phyloP scores from a whole-genome alignment of 345 rosid species.

The Citrus sp. region DNA sequence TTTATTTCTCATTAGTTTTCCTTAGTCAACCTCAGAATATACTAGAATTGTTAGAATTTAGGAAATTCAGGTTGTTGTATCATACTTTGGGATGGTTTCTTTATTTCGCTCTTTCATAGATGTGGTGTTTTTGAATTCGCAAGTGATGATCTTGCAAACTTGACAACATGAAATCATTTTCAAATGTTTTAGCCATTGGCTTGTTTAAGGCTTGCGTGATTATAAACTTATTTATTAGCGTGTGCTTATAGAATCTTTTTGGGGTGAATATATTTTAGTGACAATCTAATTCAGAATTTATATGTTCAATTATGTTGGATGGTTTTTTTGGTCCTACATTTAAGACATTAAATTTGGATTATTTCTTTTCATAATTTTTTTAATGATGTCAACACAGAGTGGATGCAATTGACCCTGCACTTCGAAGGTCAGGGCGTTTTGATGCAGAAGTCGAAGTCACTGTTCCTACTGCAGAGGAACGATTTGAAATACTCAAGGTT shows the following conservation, averaged over 20 bases:
- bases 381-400: conserved; percentile 38
- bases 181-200: not conserved
- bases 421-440: conserved; percentile 82
- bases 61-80: not conserved
- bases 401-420: conserved; percentile 76
- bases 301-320: not conserved
- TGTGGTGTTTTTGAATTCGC: not conserved
- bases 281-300: not conserved
- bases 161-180: not conserved
- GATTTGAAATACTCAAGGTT: conserved; percentile 77
- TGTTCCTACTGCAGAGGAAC: conserved; percentile 75
- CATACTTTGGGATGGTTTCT: not conserved
- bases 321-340: not conserved
- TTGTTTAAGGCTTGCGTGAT: not conserved
- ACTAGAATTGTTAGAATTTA: not conserved
- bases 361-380: not conserved
- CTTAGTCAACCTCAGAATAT: not conserved
- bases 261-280: not conserved
- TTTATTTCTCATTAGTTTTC: not conserved
- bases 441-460: conserved; percentile 87
- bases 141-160: not conserved
- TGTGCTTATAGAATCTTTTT: not conserved
- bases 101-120: not conserved
- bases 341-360: not conserved
- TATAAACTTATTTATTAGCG: not conserved